These are phyloP conservation scores for Hansenula lynferdii DNA, from an alignment of 1,139 yeast genomes.

Conservation along the genomic window DNA sequence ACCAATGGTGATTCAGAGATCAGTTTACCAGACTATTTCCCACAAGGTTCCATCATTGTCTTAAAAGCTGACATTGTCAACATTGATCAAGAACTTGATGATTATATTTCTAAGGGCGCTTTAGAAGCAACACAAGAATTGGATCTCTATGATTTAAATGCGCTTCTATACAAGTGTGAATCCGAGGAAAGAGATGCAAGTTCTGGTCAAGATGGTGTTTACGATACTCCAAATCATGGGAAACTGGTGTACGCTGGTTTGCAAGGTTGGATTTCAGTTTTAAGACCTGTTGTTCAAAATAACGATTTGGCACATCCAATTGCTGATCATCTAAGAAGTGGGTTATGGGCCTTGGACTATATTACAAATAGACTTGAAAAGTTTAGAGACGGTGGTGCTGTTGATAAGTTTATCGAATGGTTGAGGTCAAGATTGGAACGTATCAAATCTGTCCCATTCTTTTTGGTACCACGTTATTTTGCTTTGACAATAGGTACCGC, in stretches of 20 bases:
- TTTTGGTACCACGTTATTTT: slow-evolving; percentile 82
- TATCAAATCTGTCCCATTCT: slow-evolving; percentile 66
- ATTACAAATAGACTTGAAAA: slow-evolving; percentile 57
- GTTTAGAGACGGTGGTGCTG: slow-evolving; percentile 42
- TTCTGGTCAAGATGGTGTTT: slow-evolving; percentile 65
- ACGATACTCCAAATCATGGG: slow-evolving; percentile 71
- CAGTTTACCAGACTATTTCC: slow-evolving; percentile 54
- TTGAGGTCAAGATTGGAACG: slow-evolving; percentile 59
- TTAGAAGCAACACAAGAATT: slow-evolving; percentile 61
- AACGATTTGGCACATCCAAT: slow-evolving; percentile 84
- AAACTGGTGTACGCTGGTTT: slow-evolving; percentile 79
- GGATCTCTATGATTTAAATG: slow-evolving; percentile 67
- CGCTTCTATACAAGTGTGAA: slow-evolving; percentile 71
- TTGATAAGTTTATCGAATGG: slow-evolving; percentile 63
- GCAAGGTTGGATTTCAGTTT: slow-evolving; percentile 84
- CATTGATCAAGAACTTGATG: slow-evolving; percentile 60
- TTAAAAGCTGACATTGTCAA: slow-evolving; percentile 57
- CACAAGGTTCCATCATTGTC: slow-evolving; percentile 89
- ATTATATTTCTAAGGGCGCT: slow-evolving; percentile 67
- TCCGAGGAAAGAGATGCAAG: slow-evolving; percentile 85
- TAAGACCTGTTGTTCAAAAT: slow-evolving; percentile 55
- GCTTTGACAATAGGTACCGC: slow-evolving; percentile 75
- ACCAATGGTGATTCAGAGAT: slow-evolving; percentile 46
- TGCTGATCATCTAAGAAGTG: slow-evolving; percentile 74
- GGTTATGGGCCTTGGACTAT: slow-evolving; percentile 88